phyloP scores from a whole-genome alignment of 129 eudicot species.

The Saposhnikovia divaricata region DNA sequence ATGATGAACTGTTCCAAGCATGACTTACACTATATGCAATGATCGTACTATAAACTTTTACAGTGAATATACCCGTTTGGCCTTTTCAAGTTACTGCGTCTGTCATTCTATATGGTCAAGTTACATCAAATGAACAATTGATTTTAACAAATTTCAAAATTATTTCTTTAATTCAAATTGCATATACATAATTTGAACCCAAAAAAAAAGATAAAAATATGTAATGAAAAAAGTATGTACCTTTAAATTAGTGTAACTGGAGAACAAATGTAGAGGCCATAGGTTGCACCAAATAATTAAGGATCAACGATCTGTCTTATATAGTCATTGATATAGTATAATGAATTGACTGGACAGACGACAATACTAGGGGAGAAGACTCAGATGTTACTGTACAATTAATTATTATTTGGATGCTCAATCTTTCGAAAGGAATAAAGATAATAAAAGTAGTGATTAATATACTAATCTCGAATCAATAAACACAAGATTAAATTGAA shows the following conservation, averaged over 20 bases:
- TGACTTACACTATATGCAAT: background rate
- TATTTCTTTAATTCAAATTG: background rate
- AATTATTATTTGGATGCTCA: background rate
- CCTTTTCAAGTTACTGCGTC: background rate
- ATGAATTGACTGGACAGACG: constrained; percentile 1
- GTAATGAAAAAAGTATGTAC: background rate
- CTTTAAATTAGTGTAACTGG: background rate
- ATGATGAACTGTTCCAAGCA: background rate
- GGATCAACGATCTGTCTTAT: background rate
- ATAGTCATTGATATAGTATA: background rate
- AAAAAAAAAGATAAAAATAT: too few species aligned
- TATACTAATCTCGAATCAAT: background rate
- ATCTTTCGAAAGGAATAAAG: background rate
- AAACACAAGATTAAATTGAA: background rate
- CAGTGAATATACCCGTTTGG: background rate
- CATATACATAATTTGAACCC: background rate
- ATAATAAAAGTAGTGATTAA: background rate
- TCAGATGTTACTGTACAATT: background rate
- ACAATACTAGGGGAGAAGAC: background rate
- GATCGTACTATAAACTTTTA: background rate
- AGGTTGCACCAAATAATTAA: constrained; percentile 3
- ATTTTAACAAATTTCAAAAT: background rate
- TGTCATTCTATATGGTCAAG: background rate
- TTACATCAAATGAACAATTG: background rate
- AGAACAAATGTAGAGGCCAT: background rate